Base-by-base conservation (phyloP, 805 yeast genomes). In the Cyberlindnera lachancei region DNA sequence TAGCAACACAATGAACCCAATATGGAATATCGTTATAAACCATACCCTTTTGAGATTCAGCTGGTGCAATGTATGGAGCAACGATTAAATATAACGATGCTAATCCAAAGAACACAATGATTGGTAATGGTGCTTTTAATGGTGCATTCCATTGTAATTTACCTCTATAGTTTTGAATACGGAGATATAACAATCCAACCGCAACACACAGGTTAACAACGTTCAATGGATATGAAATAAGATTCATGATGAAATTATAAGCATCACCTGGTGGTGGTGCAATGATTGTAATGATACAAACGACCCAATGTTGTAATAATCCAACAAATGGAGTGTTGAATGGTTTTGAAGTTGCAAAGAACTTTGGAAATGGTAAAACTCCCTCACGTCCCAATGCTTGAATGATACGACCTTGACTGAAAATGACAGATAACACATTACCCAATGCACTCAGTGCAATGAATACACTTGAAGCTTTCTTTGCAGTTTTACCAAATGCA, bases 201-300 rank as follows among this genome's bases (percentile, higher is more conserved):
- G 81, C 76, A 24, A 84, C 75, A 27, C 66, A 63, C 19, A 77
- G 61, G 54, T 83, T 79, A 48, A 84, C 79, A 31, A 84, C 78
- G 50, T 84, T 79, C 61, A 78, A 70, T 30, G 94, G 90, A 55
- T 84, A 84, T 3, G 90, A 76, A 46, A 82, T 79, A 62, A 85
- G 66, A 58, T 85, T 83, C 56, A 81, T 55, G 44, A 84, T 74
- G 53, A 85, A 80, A 56, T 81, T 79, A 62, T 82, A 84, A 29
- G 94, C 94, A 52, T 83, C 94, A 36, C 92, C 94, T 17, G 88
- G 83, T 14, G 92, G 90, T 25, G 85, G 84, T 4, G 90, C 92
- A 28, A 82, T 50, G 38, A 85, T 73, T 30, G 86, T 76, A 32
- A 84, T 64, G 25, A 79, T 58, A 61, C 88, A 81, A 13, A 83